Conservation (phyloP, 257 asterid genomes). For the Rehmannia glutinosa region DNA sequence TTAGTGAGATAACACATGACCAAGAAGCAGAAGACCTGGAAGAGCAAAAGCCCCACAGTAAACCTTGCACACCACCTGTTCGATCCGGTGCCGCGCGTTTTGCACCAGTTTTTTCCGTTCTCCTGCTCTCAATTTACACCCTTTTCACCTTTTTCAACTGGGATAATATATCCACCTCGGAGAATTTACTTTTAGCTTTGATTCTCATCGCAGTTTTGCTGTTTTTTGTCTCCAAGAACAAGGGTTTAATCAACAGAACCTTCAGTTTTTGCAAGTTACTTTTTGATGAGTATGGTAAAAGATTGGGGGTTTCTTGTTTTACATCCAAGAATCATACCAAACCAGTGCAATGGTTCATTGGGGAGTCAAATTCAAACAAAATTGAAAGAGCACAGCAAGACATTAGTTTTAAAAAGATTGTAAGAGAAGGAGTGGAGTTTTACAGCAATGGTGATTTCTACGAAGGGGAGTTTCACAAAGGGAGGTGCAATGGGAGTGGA, state of each 20-base stretch:
- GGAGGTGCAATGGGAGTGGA: constrained; percentile 91
- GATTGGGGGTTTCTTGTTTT: constrained; percentile 32
- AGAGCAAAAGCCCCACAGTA: constrained; percentile 81
- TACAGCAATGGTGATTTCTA: constrained; percentile 83
- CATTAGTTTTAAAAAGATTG: constrained; percentile 5
- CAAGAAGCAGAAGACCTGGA: constrained; percentile 55
- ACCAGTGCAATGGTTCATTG: constrained; percentile 81
- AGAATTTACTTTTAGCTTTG: constrained; percentile 54
- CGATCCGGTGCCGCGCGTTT: constrained; percentile 24
- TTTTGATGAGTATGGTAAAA: constrained; percentile 26
- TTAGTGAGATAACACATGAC: constrained; percentile 46
- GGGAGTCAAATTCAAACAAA: constrained; percentile 35
- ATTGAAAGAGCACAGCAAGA: constrained; percentile 3
- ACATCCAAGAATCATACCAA: constrained; percentile 32
- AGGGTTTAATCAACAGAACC: constrained; percentile 26
- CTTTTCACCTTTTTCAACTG: constrained; percentile 42
- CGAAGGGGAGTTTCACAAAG: constrained; percentile 90
- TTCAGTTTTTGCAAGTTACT: constrained; percentile 31
- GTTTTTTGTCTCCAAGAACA: constrained; percentile 46
- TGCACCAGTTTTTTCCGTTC: constrained; percentile 37
- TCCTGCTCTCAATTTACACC: constrained; percentile 40
- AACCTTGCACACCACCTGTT: constrained; percentile 36
- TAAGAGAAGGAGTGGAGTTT: constrained; percentile 73
- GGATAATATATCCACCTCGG: constrained; percentile 53
- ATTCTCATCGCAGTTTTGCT: constrained; percentile 56